Evolutionary conservation across 345 rosid genomes (phyloP), one percentile per base, ranked within the genome.

Genomic region (Odontarrhena argentea): DNA sequence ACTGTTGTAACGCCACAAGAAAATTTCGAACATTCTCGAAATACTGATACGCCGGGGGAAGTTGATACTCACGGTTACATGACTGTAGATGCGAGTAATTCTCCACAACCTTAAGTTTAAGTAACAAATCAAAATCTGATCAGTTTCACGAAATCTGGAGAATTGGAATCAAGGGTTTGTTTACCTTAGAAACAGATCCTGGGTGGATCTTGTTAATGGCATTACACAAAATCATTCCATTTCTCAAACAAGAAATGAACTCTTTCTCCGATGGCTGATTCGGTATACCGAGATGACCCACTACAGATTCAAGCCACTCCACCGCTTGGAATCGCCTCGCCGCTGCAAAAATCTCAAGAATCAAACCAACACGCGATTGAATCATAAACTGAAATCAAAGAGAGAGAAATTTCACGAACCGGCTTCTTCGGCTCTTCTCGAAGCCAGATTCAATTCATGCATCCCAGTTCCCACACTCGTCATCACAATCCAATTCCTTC

Each of bases 361-460:
- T 65, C 45, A 58, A 32, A 32, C 38, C 45, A 13, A 1, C 1
- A 18, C 0, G 26, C 1, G 28, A 43, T 32, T 32, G 36, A 32
- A 69, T 46, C 42, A 52, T 25, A 60, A 42, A 53, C 1, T 22
- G 30, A 48, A 12, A 43, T 60, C 37, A 32, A 54, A 15, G 8
- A 28, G 38, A 42, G 30, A 30, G 4, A 41, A 10, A 38, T 13
- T 9, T 40, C 0, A 38, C 79, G 14, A 42, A 89, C 97, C 97
- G 63, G 93, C 83, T 82, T 91, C 96, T 82, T 94, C 95, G 11
- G 96, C 96, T 71, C 81, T 94, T 85, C 96, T 83, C 69, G 99
- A 91, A 48, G 95, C 92, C 80, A 88, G 56, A 64, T 69, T 79
- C 9, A 85, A 65, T 56, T 85, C 90, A 57, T 89, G 87, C 28